A percentile compares a stretch with the other conserved stretches of the same genome.
Evolutionary conservation across 805 yeast species (phyloP).

Genomic region (Lachancea lanzarotensis): DNA sequence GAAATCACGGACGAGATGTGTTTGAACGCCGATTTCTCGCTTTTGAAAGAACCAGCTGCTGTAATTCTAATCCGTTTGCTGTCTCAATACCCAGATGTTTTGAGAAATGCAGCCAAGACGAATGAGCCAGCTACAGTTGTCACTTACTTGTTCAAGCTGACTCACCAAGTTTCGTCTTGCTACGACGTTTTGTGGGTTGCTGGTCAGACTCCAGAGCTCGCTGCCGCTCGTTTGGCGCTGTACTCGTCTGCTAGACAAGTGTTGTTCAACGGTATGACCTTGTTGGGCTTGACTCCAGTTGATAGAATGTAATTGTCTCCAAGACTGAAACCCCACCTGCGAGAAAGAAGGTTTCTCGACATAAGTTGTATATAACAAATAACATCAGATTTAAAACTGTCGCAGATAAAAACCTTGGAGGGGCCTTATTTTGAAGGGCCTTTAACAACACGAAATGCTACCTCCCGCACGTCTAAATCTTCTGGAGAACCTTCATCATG

Average conservation of each 20-base stretch:
- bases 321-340: background rate
- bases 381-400: too few species aligned
- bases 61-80: slow-evolving; percentile 64
- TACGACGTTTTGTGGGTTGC: slow-evolving; percentile 95
- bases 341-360: background rate
- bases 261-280: slow-evolving; percentile 77
- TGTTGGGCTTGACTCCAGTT: slow-evolving; percentile 95
- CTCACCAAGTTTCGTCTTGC: slow-evolving; percentile 94
- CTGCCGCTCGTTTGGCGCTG: slow-evolving; percentile 85
- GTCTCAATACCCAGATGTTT: slow-evolving; percentile 86
- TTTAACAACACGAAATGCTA: too few species aligned
- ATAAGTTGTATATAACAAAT: background rate
- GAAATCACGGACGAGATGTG: slow-evolving; percentile 41
- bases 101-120: slow-evolving; percentile 75
- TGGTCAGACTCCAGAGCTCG: slow-evolving; percentile 83
- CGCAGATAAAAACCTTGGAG: too few species aligned
- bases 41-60: slow-evolving; percentile 68
- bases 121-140: slow-evolving; percentile 92
- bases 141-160: slow-evolving; percentile 83
- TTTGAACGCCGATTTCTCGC: slow-evolving; percentile 46
- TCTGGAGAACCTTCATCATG: too few species aligned
- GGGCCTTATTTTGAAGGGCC: too few species aligned
- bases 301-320: slow-evolving; percentile 68
- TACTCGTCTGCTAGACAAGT: slow-evolving; percentile 88
- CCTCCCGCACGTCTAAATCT: too few species aligned